phyloP scores from a whole-genome alignment of 2,329 filamentous ascomycete species.

The Colletotrichum gigasporum region DNA sequence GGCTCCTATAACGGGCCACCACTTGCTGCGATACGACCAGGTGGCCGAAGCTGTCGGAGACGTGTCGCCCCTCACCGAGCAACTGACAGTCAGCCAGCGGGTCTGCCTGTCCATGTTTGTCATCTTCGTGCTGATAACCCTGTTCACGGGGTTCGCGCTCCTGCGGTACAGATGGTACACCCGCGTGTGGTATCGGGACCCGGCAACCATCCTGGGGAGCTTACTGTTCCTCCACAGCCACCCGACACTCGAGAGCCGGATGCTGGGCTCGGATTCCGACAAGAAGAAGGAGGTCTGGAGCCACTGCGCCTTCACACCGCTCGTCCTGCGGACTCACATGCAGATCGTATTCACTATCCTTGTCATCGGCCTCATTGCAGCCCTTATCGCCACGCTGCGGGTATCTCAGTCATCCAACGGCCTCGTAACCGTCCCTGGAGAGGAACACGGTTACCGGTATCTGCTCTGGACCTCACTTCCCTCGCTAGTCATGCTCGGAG shows the following conservation, averaged over 20 bases:
- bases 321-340: slow-evolving; percentile 1
- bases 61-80: background rate
- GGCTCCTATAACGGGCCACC: slow-evolving; percentile 4
- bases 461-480: slow-evolving; percentile 15
- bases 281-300: background rate
- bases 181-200: slow-evolving; percentile 10
- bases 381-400: background rate
- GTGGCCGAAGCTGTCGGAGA: background rate
- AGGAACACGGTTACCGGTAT: slow-evolving; percentile 4
- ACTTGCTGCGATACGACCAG: background rate
- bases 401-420: background rate
- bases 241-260: background rate
- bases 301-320: background rate
- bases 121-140: background rate
- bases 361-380: background rate
- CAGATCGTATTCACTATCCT: background rate
- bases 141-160: background rate
- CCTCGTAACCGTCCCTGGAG: slow-evolving; percentile 2
- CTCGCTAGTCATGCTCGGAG: slow-evolving; percentile 5
- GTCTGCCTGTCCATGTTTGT: slow-evolving; percentile 4
- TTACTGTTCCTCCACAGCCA: background rate
- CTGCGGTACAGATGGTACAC: background rate
- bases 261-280: background rate
- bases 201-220: slow-evolving; percentile 9
- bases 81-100: background rate